A percentile compares a stretch with the other conserved stretches of the same genome.
Conservation (phyloP, 202 grass and related monocot species). For the Dendrocalamus latiflorus region DNA sequence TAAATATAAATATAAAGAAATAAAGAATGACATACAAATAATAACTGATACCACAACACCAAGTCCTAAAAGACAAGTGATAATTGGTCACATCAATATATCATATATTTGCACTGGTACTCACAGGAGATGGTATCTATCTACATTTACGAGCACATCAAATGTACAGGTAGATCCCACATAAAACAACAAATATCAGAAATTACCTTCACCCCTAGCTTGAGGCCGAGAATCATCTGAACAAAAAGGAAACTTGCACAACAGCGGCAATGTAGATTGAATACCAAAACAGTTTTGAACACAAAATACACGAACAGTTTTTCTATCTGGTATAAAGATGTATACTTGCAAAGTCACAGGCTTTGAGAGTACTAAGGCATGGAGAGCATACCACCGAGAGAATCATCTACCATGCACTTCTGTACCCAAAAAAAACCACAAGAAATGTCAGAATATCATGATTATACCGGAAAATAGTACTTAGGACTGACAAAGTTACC, state of each 20-base stretch:
- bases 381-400: too few species aligned
- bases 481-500: too few species aligned
- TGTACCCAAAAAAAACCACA: too few species aligned
- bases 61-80: not conserved
- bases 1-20: not conserved
- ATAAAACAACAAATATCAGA: not conserved
- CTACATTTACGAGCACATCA: not conserved
- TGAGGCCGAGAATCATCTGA: not conserved
- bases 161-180: not conserved
- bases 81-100: slow-evolving; percentile 3
- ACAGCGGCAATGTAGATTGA: not conserved
- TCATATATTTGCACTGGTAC: not conserved
- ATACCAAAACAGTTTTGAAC: not conserved
- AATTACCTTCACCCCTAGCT: slow-evolving; percentile 13
- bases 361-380: not conserved
- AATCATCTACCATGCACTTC: too few species aligned
- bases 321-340: not conserved
- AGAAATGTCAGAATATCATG: too few species aligned
- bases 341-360: not conserved
- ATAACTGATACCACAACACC: slow-evolving; percentile 6
- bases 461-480: too few species aligned
- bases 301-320: not conserved
- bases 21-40: not conserved
- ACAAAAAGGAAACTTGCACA: not conserved
- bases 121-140: not conserved